phyloP scores from a whole-genome alignment of 2,329 filamentous ascomycete species.

The Penicillium sp. region DNA sequence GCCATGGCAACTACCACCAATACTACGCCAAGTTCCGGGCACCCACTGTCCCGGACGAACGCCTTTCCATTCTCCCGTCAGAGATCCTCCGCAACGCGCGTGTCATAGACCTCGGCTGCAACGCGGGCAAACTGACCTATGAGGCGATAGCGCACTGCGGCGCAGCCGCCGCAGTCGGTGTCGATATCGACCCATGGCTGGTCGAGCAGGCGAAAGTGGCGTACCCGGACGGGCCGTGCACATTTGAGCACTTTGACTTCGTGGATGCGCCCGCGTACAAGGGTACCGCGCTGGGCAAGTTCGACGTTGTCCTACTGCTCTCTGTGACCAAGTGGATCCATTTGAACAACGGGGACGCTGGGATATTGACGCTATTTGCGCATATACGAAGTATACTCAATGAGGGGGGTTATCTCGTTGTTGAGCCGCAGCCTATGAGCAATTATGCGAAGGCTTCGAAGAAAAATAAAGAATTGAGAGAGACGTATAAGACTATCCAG shows the following conservation, averaged over 20 bases:
- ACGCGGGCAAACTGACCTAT: conserved; percentile 24
- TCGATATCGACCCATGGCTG: conserved; percentile 26
- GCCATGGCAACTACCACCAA: conserved; percentile 27
- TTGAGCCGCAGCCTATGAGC: conserved; percentile 26
- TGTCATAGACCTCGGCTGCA: conserved; percentile 25
- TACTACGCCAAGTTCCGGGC: conserved; percentile 25
- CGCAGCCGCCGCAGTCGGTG: conserved; percentile 20
- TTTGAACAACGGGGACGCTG: conserved; percentile 23
- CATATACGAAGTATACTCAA: conserved; percentile 22
- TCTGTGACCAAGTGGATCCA: conserved; percentile 26
- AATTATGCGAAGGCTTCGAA: conserved; percentile 25
- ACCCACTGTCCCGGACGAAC: conserved; percentile 22
- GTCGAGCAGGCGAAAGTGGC: conserved; percentile 22
- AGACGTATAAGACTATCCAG: conserved; percentile 23
- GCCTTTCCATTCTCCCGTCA: conserved; percentile 24
- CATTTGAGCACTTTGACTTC: conserved; percentile 25
- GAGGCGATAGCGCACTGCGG: conserved; percentile 23
- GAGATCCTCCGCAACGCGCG: conserved; percentile 22
- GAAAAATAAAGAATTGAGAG: conserved; percentile 25
- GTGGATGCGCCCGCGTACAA: conserved; percentile 22
- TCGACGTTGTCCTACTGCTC: conserved; percentile 23
- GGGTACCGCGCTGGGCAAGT: conserved; percentile 23
- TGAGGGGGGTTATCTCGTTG: conserved; percentile 24
- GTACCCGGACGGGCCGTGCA: conserved; percentile 24
- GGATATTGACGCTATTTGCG: conserved; percentile 21